phyloP scores from a whole-genome alignment of 129 eudicot genomes.

The carrot (Daucus carota) region DH1_v3.0 NC_030382.2:43838001-43838500 shows the following conservation, averaged over 20 bases:
- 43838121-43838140: not conserved
- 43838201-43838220: not conserved
- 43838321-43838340: not conserved
- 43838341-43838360: not conserved
- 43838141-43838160: not conserved
- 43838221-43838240: not conserved
- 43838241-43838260: not conserved
- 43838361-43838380: not conserved
- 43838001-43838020: conserved; percentile 82
- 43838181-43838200: not conserved
- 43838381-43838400: not conserved
- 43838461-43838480: not conserved
- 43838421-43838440: not conserved
- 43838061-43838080: conserved; percentile 81
- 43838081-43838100: conserved; percentile 51
- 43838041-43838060: conserved; percentile 75
- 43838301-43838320: not conserved
- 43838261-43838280: not conserved
- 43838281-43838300: not conserved
- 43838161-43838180: not conserved
- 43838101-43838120: conserved; percentile 5
- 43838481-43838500: not conserved
- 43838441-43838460: not conserved
- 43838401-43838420: not conserved
- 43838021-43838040: conserved; percentile 67